These are phyloP conservation scores for Candida palmyrensis DNA, from an alignment of 805 yeast species.

Conservation along the genomic window DNA sequence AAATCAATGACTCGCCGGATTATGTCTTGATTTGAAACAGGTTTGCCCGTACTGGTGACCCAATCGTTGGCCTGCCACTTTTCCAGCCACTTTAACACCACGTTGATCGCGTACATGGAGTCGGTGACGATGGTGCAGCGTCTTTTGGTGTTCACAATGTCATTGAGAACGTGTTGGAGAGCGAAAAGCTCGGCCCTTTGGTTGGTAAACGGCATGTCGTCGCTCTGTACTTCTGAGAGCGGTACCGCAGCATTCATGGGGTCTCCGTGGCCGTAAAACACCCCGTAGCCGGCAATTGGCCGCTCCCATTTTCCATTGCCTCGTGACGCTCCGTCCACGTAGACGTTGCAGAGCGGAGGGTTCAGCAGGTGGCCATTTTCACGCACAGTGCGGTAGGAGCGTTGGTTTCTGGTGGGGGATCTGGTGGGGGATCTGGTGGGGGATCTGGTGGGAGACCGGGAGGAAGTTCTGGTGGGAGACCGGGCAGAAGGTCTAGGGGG, in stretches of 20 bases:
- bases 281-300: constrained; percentile 65
- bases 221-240: constrained; percentile 23
- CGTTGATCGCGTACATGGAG: constrained; percentile 59
- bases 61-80: constrained; percentile 59
- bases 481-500: too few species aligned
- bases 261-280: constrained; percentile 57
- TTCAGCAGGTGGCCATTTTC: too few species aligned
- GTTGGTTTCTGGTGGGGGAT: too few species aligned
- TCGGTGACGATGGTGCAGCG: constrained; percentile 56
- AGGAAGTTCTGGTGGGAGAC: too few species aligned
- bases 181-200: constrained; percentile 80
- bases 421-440: too few species aligned
- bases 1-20: constrained; percentile 28
- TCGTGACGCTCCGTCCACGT: constrained; percentile 75
- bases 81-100: constrained; percentile 52
- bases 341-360: too few species aligned
- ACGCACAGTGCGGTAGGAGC: too few species aligned
- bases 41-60: constrained; percentile 35
- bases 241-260: constrained; percentile 52
- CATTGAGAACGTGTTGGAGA: constrained; percentile 47
- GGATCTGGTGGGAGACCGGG: too few species aligned
- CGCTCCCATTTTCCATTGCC: constrained; percentile 45
- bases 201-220: constrained; percentile 44
- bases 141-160: constrained; percentile 29
- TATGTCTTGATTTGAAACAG: constrained; percentile 50